phyloP scores from a whole-genome alignment of 768 basidiomycete species.

The Pilatotrama ljubarskyi region DNA sequence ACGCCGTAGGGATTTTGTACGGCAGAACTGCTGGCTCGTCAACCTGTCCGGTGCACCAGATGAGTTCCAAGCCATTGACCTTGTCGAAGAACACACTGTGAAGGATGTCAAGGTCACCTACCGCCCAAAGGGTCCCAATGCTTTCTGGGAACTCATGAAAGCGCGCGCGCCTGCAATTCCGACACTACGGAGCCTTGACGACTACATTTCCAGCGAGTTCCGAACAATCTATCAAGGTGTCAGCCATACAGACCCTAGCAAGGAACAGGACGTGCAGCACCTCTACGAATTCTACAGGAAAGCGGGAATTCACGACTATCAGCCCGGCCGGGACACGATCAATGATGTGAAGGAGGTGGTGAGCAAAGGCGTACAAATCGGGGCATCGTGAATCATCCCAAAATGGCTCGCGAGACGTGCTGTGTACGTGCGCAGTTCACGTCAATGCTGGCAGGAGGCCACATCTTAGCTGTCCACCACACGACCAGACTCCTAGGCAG shows the following conservation, averaged over 20 bases:
- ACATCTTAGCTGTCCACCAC: no score
- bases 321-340: neutral
- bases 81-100: conserved; percentile 39
- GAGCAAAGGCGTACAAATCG: neutral
- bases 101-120: conserved; percentile 37
- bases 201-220: neutral
- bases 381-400: neutral
- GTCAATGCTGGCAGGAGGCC: no score
- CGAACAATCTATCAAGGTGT: neutral
- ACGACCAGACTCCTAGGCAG: no score
- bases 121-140: conserved; percentile 8
- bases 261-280: neutral
- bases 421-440: no score
- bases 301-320: neutral
- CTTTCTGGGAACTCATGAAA: conserved; percentile 14
- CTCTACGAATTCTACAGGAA: neutral
- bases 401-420: conserved; percentile 2
- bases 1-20: neutral
- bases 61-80: conserved; percentile 33
- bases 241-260: neutral
- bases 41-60: conserved; percentile 27
- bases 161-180: neutral
- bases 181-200: neutral
- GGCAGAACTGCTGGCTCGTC: conserved; percentile 17
- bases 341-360: neutral